Base-by-base conservation (phyloP, 495 filamentous ascomycete genomes). In the Xanthoparmelia taractica region DNA sequence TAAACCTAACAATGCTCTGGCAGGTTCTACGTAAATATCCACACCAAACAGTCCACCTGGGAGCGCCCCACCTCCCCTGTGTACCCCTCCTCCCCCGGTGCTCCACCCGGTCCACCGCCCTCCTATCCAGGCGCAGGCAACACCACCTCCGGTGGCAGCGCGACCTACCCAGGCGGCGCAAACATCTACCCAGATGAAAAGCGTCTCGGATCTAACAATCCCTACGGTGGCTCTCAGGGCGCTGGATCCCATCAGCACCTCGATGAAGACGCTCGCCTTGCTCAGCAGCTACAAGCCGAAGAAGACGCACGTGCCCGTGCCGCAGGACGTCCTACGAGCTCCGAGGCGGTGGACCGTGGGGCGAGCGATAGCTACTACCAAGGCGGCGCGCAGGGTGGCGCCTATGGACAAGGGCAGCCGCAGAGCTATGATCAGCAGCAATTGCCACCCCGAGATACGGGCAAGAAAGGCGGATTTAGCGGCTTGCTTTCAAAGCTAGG, bases 1-100 rank as follows among this genome's bases (percentile, higher is more conserved):
- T 48, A 23, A 60, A 67, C 65, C 45, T 48, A 68, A 70, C 70
- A 54, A 64, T 23, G 64, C 43, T 60, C 34, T 41, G 20, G 33
- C 64, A 91, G 89, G 88, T 96, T 91, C 82, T 96, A 86, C 77
- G 85, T 96, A 54, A 90, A 96, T 74, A 85, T 86, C 63, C 84
- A 85, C 72, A 96, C 90, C 66, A 91, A 91, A 67, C 82, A 85
- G 68, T 95, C 92, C 7, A 87, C 91, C 82, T 96, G 91, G 91
- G 88, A 94, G 5, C 82, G 77, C 55, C 91, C 91, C 33, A 86
- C 84, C 45, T 75, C 78, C 58, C 82, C 87, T 23, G 78, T n/a
- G 25, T 54, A 54, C 29, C 29, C 83, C 61, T 77, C 79, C n/a
- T 73, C 77, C 36, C 72, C 69, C 45, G 71, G 77, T 40, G 77